Percentiles rank a stretch among this genome's conserved stretches.
Evolutionary conservation across 2,329 filamentous ascomycete genomes (phyloP).

Genomic region (Teratosphaeria zuluensis): DNA sequence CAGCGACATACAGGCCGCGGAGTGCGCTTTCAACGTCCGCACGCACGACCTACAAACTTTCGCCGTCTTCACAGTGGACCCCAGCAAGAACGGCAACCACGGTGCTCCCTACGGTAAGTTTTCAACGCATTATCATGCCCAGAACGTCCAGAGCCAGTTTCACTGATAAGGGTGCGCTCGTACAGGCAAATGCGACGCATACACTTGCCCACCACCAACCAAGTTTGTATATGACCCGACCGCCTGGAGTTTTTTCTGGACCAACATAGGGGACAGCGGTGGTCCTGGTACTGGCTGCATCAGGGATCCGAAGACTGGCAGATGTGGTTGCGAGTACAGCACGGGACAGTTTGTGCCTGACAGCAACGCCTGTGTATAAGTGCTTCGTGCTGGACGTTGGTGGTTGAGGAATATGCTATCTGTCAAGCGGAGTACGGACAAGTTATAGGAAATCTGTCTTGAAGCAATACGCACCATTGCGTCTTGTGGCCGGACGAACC

Average conservation of each 20-base stretch:
- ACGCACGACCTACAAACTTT: slow-evolving; percentile 29
- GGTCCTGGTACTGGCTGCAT: slow-evolving; percentile 32
- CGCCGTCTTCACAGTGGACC: slow-evolving; percentile 35
- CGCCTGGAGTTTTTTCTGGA: slow-evolving; percentile 34
- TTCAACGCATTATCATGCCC: neutral
- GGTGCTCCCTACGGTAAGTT: slow-evolving; percentile 19
- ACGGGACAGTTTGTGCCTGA: slow-evolving; percentile 31
- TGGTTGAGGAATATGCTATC: neutral
- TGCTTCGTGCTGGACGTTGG: neutral
- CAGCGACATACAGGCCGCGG: slow-evolving; percentile 33
- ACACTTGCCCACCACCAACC: slow-evolving; percentile 30
- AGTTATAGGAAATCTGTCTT: no score
- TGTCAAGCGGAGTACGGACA: no score
- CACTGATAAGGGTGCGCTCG: slow-evolving; percentile 20
- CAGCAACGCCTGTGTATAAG: slow-evolving; percentile 5
- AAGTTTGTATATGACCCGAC: slow-evolving; percentile 25
- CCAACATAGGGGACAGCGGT: slow-evolving; percentile 17
- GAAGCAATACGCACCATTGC: no score
- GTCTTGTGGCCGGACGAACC: no score
- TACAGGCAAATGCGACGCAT: slow-evolving; percentile 39
- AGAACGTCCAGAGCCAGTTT: neutral
- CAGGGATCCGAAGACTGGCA: slow-evolving; percentile 28
- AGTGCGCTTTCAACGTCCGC: slow-evolving; percentile 35
- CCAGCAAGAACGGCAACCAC: slow-evolving; percentile 34
- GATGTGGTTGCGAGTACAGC: slow-evolving; percentile 35